A percentile compares a stretch with the other conserved stretches of the same genome.
These are phyloP conservation scores for Cucurbita maxima DNA, from an alignment of 306 rosid species.

Conservation along the genomic window DNA sequence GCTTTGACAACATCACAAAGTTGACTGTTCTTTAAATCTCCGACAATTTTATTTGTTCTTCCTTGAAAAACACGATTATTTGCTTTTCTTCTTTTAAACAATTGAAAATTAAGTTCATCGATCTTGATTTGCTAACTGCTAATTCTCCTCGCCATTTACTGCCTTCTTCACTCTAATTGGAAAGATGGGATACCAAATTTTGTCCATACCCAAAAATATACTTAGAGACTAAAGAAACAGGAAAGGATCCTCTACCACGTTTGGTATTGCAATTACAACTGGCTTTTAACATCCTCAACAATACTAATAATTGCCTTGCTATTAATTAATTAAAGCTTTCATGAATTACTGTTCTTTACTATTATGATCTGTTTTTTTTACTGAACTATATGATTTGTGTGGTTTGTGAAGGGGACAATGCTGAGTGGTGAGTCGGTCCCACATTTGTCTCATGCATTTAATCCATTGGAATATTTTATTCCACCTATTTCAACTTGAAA, in stretches of 20 bases:
- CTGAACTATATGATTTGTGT: neutral
- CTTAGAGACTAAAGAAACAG: no score
- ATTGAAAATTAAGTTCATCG: neutral
- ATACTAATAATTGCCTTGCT: neutral
- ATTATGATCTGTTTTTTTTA: neutral
- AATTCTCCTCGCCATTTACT: neutral
- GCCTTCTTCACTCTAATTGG: conserved; percentile 1
- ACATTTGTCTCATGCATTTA: conserved; percentile 12
- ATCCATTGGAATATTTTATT: neutral
- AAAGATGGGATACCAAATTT: neutral
- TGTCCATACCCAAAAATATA: no score
- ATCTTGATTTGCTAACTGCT: neutral
- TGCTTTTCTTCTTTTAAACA: neutral
- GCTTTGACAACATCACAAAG: neutral
- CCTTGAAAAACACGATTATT: neutral
- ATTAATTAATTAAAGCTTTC: neutral
- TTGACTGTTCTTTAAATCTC: neutral
- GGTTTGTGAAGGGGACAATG: conserved; percentile 4
- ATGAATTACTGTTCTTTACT: neutral
- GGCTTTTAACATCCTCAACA: neutral
- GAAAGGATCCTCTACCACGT: neutral
- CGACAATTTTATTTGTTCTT: neutral
- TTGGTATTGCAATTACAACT: neutral
- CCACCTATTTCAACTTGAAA: neutral
- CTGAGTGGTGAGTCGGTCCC: conserved; percentile 26